Evolutionary conservation across 2,329 filamentous ascomycete species (phyloP).

Genomic region (Pseudocercospora pini-densiflorae): DNA sequence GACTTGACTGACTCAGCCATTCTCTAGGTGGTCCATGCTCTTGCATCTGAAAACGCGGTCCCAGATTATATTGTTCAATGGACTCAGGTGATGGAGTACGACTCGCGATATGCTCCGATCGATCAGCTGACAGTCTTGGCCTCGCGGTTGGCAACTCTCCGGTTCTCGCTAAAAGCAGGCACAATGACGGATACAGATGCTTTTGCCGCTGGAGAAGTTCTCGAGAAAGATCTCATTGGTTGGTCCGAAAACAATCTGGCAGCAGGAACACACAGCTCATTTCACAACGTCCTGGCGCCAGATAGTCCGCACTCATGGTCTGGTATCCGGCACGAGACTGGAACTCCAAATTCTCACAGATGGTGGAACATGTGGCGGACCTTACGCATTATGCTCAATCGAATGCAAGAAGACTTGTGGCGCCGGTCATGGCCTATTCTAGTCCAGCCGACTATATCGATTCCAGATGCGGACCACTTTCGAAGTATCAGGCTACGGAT

Average conservation of each 20-base stretch:
- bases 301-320: constrained; percentile 17
- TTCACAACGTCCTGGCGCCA: constrained; percentile 12
- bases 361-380: constrained; percentile 26
- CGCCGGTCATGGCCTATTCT: constrained; percentile 25
- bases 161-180: constrained; percentile 11
- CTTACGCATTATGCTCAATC: constrained; percentile 22
- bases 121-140: constrained; percentile 22
- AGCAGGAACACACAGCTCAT: constrained; percentile 16
- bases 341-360: constrained; percentile 12
- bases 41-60: constrained; percentile 17
- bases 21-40: constrained; percentile 15
- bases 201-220: neutral
- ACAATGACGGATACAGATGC: constrained; percentile 20
- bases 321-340: constrained; percentile 22
- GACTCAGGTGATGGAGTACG: constrained; percentile 20
- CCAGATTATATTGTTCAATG: constrained; percentile 24
- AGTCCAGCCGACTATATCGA: neutral
- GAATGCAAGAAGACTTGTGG: constrained; percentile 25
- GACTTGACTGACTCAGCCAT: neutral
- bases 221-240: constrained; percentile 23
- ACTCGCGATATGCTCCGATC: constrained; percentile 14
- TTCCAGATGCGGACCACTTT: constrained; percentile 19
- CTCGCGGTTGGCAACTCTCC: constrained; percentile 14
- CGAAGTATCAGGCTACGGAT: constrained; percentile 16
- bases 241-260: constrained; percentile 20